A percentile compares a stretch with the other conserved stretches of the same genome.
phyloP scores from a whole-genome alignment of 768 basidiomycete genomes.

The Myochromella boudieri region DNA sequence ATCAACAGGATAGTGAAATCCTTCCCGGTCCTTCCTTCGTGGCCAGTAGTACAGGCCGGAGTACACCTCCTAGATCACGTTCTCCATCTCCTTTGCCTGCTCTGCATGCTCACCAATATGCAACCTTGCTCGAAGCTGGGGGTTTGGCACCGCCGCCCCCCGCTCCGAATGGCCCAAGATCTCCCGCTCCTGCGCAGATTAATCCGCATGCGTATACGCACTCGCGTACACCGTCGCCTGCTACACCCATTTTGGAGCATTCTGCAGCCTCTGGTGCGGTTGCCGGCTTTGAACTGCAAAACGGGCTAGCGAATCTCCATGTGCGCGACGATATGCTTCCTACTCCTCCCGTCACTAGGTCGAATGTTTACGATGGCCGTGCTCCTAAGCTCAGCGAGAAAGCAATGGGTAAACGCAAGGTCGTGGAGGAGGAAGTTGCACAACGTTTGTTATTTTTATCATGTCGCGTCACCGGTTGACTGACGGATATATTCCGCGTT shows the following conservation, averaged over 20 bases:
- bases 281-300: constrained; percentile 19
- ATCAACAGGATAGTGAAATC: constrained; percentile 33
- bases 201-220: constrained; percentile 25
- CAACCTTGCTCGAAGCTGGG: constrained; percentile 9
- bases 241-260: constrained; percentile 30
- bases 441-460: constrained; percentile 40
- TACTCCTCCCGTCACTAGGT: constrained; percentile 2
- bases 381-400: constrained; percentile 71
- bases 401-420: constrained; percentile 81
- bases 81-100: constrained; percentile 36
- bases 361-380: constrained; percentile 26
- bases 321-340: constrained; percentile 10
- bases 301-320: constrained; percentile 18
- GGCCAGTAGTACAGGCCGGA: constrained; percentile 20
- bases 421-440: constrained; percentile 49
- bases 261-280: constrained; percentile 6
- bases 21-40: constrained; percentile 27
- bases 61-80: constrained; percentile 44
- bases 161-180: constrained; percentile 72
- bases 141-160: constrained; percentile 63
- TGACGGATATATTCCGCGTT: too few relatives aligned
- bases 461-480: too few relatives aligned
- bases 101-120: constrained; percentile 23
- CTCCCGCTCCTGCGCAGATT: constrained; percentile 48
- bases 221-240: constrained; percentile 75